A percentile compares a stretch with the other conserved stretches of the same genome.
phyloP scores from a whole-genome alignment of 148 eudicot genomes.

The Rhododendron griersonianum region DNA sequence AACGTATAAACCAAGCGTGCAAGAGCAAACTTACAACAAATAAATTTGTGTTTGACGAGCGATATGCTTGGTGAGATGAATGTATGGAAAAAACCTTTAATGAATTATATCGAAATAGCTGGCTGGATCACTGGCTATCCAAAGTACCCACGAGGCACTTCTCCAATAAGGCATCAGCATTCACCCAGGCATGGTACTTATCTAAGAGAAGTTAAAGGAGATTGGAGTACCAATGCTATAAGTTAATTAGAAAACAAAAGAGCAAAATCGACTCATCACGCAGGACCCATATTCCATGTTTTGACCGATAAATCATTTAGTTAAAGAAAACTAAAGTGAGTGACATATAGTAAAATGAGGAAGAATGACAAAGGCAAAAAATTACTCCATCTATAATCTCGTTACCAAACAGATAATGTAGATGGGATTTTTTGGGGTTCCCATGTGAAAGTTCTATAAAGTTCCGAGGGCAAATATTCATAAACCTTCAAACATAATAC shows the following conservation, averaged over 20 bases:
- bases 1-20: background rate
- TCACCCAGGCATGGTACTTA: constrained; percentile 97
- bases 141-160: constrained; percentile 88
- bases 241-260: background rate
- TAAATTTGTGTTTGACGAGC: background rate
- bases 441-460: background rate
- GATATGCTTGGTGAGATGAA: constrained; percentile 1
- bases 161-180: constrained; percentile 80
- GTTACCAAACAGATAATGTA: background rate
- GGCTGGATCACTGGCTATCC: constrained; percentile 35
- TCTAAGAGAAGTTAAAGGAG: constrained; percentile 51
- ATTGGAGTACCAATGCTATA: background rate
- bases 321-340: background rate
- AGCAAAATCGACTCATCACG: background rate
- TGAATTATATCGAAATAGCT: background rate
- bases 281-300: background rate
- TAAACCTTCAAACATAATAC: background rate
- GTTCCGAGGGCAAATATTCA: background rate
- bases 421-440: background rate
- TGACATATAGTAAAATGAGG: background rate
- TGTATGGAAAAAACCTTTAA: constrained; percentile 9
- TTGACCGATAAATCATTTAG: background rate
- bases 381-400: background rate
- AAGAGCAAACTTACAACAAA: background rate
- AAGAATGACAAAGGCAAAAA: background rate